These are phyloP conservation scores for Aspergillus steynii DNA, from an alignment of 495 filamentous ascomycete species.

Conservation along the genomic window DNA sequence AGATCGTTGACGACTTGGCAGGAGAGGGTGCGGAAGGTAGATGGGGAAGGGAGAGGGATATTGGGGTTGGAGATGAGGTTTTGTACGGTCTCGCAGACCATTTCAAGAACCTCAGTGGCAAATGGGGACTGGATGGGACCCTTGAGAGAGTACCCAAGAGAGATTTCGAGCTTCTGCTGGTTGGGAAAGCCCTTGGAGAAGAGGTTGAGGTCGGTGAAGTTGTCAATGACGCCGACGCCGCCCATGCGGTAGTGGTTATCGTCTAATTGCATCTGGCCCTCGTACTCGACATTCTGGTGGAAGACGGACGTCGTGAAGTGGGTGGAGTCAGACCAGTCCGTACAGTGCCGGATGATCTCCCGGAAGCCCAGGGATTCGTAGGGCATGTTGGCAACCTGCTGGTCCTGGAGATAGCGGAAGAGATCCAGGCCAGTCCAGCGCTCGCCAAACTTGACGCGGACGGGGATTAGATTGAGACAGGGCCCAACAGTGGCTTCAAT, in stretches of 20 bases:
- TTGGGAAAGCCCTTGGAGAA: conserved; percentile 44
- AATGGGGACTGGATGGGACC: conserved; percentile 41
- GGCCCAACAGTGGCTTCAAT: conserved; percentile 57
- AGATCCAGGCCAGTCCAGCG: conserved; percentile 53
- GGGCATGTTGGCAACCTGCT: conserved; percentile 59
- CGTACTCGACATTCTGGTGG: conserved; percentile 48
- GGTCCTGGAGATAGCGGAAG: conserved; percentile 56
- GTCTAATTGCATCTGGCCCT: conserved; percentile 45
- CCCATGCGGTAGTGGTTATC: conserved; percentile 50
- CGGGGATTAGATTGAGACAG: conserved; percentile 61
- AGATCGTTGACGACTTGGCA: conserved; percentile 31
- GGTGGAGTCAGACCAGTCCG: conserved; percentile 56
- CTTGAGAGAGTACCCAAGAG: conserved; percentile 48
- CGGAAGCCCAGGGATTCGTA: conserved; percentile 60
- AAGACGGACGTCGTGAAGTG: conserved; percentile 51
- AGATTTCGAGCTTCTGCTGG: conserved; percentile 41
- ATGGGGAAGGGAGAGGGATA: conserved; percentile 43
- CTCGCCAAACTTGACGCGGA: conserved; percentile 52
- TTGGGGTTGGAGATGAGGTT: conserved; percentile 47
- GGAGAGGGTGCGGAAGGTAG: conserved; percentile 37
- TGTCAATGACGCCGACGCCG: conserved; percentile 50
- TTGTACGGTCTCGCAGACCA: conserved; percentile 49
- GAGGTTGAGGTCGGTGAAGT: conserved; percentile 51
- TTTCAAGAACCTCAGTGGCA: conserved; percentile 46
- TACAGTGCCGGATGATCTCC: conserved; percentile 60